Conservation (phyloP, 2,329 filamentous ascomycete species). For the Pseudocercospora vitis region DNA sequence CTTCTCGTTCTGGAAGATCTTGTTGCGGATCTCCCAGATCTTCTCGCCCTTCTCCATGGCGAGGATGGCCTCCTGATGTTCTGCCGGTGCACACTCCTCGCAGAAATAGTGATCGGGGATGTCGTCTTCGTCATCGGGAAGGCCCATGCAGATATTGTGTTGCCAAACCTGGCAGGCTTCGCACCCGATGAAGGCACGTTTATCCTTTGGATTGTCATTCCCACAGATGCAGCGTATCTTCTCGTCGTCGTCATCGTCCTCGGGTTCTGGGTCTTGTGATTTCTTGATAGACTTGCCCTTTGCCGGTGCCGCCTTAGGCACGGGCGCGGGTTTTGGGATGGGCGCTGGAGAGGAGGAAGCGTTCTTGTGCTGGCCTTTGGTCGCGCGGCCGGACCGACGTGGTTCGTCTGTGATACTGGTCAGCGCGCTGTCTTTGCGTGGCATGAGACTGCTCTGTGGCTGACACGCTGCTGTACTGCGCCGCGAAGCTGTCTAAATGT, state of each 20-base stretch:
- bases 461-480: background rate
- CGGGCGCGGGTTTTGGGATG: slow-evolving; percentile 41
- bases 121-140: slow-evolving; percentile 73
- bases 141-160: slow-evolving; percentile 92
- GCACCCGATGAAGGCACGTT: slow-evolving; percentile 92
- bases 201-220: slow-evolving; percentile 79
- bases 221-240: slow-evolving; percentile 91
- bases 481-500: slow-evolving; percentile 7
- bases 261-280: slow-evolving; percentile 52
- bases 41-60: slow-evolving; percentile 78
- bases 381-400: slow-evolving; percentile 89
- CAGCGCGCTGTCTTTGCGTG: slow-evolving; percentile 13
- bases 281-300: slow-evolving; percentile 44
- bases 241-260: slow-evolving; percentile 53
- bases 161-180: slow-evolving; percentile 93
- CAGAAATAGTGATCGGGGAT: slow-evolving; percentile 86
- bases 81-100: slow-evolving; percentile 80
- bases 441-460: slow-evolving; percentile 10
- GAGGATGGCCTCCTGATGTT: slow-evolving; percentile 77
- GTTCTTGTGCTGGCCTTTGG: slow-evolving; percentile 94
- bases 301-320: slow-evolving; percentile 35
- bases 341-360: slow-evolving; percentile 60
- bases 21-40: slow-evolving; percentile 66
- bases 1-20: slow-evolving; percentile 51
- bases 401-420: slow-evolving; percentile 65